A percentile compares a stretch with the other conserved stretches of the same genome.
These are phyloP conservation scores for Trypanosoma platydactyli DNA, from an alignment of 208 protist genomes.

Conservation along the genomic window DNA sequence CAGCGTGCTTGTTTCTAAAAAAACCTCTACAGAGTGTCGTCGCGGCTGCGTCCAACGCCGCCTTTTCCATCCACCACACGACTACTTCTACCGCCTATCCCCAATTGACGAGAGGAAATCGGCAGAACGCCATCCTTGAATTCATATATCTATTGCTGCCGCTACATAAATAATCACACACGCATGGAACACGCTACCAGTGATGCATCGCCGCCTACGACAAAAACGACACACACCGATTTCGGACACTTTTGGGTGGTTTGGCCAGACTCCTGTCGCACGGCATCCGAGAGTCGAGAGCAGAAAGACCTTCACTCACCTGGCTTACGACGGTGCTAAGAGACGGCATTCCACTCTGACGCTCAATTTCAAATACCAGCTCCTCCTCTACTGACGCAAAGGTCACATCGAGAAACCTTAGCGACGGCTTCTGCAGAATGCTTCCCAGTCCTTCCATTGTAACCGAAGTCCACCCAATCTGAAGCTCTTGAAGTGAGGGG, in stretches of 20 bases:
- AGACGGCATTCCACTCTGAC: slow-evolving; percentile 11
- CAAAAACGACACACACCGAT: slow-evolving; percentile 14
- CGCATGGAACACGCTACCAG: no score
- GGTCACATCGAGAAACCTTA: slow-evolving; percentile 46
- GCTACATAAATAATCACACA: no score
- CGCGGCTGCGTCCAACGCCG: no score
- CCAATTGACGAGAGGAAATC: no score
- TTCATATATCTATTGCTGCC: no score
- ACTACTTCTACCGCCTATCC: no score
- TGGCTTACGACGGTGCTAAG: not conserved
- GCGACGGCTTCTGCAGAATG: slow-evolving; percentile 30
- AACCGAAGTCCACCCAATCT: slow-evolving; percentile 44
- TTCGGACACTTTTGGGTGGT: not conserved
- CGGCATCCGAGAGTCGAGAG: not conserved
- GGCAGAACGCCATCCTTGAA: no score
- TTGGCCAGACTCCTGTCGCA: not conserved
- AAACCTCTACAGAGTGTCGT: no score
- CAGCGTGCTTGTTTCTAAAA: no score
- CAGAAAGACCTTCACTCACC: not conserved
- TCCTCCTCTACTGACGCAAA: slow-evolving; percentile 49
- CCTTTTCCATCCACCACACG: no score
- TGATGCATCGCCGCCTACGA: not conserved
- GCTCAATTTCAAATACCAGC: slow-evolving; percentile 17
- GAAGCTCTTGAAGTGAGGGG: slow-evolving; percentile 39
- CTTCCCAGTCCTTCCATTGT: slow-evolving; percentile 37